A percentile compares a stretch with the other conserved stretches of the same genome.
Conservation (phyloP, 73 alveolate species). For the Paramecium octaurelia region DNA sequence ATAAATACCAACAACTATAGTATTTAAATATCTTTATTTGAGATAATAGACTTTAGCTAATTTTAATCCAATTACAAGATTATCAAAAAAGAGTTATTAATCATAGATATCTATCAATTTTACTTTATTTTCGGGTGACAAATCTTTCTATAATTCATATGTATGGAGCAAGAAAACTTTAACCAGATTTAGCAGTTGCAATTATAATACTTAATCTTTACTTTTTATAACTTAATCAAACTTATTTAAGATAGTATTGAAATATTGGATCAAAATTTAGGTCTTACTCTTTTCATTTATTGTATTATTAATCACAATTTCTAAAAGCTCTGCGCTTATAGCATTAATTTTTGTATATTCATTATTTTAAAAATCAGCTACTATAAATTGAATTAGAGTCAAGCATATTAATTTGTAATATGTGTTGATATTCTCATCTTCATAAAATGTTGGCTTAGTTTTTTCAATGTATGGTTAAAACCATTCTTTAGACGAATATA, state of each 20-base stretch:
- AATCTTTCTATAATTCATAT: background rate
- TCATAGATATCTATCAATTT: background rate
- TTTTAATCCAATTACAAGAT: background rate
- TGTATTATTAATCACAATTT: background rate
- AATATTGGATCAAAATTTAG: background rate
- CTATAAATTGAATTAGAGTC: background rate
- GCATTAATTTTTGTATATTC: slow-evolving; percentile 40
- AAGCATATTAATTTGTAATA: background rate
- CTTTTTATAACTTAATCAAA: background rate
- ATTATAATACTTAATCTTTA: background rate
- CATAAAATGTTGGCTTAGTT: background rate
- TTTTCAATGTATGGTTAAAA: background rate
- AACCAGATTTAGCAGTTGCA: background rate
- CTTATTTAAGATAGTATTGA: background rate
- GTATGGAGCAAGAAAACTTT: background rate
- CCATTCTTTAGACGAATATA: background rate
- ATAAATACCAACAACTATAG: background rate
- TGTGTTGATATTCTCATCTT: background rate
- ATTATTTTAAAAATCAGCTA: background rate
- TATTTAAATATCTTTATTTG: background rate
- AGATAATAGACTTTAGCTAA: background rate
- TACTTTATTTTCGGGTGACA: background rate
- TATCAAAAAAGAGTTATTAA: background rate
- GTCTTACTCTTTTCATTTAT: background rate
- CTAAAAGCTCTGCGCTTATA: slow-evolving; percentile 16